Evolutionary conservation across 352 stramenopile species (phyloP).

Genomic region (Pythium diclinum): DNA sequence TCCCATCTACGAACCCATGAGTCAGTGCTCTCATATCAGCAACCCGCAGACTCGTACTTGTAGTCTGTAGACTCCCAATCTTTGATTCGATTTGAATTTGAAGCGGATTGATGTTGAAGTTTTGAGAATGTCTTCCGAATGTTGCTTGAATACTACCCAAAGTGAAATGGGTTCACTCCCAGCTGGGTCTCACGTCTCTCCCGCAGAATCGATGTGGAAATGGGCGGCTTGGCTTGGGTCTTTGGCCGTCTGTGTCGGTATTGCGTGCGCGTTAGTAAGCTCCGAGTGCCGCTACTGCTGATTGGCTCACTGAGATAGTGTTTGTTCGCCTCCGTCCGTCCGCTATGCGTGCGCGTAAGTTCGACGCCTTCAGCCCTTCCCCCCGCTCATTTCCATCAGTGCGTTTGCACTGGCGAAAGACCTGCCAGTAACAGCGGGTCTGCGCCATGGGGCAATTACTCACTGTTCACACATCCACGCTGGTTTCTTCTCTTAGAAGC

Average conservation of each 20-base stretch:
- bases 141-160: neutral
- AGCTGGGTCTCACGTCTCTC: neutral
- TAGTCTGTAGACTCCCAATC: neutral
- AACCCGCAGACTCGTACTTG: neutral
- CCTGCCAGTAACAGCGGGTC: neutral
- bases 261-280: neutral
- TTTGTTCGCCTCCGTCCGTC: neutral
- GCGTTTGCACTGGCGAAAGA: neutral
- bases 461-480: neutral
- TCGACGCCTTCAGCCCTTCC: neutral
- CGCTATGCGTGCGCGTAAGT: neutral
- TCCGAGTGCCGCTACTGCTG: neutral
- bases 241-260: neutral
- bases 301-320: neutral
- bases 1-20: too few species aligned
- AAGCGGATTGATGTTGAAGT: constrained; percentile 8
- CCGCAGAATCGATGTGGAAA: neutral
- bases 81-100: neutral
- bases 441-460: constrained; percentile 10
- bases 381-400: neutral
- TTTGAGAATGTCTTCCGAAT: neutral
- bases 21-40: neutral
- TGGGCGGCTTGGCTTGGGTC: neutral
- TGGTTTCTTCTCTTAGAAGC: constrained; percentile 11
- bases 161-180: constrained; percentile 10